A percentile compares a stretch with the other conserved stretches of the same genome.
These are phyloP conservation scores for Globisporangium spinosum DNA, from an alignment of 352 stramenopile species.

Conservation along the genomic window DNA sequence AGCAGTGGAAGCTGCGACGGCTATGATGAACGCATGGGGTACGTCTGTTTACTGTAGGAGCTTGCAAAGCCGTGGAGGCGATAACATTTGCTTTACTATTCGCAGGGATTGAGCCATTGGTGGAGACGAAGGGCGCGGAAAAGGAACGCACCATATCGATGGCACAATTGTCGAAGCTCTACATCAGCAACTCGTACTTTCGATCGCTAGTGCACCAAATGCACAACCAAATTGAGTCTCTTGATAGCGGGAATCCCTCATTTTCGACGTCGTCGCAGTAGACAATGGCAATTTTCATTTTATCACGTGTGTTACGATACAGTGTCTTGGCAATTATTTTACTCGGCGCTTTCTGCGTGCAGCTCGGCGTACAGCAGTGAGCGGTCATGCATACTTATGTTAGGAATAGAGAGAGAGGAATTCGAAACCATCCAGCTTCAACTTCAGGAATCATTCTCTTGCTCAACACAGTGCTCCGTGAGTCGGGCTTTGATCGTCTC, in stretches of 20 bases:
- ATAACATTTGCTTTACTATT: background rate
- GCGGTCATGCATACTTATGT: background rate
- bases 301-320: background rate
- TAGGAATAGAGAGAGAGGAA: background rate
- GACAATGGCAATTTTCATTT: background rate
- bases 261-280: background rate
- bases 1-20: constrained; percentile 27
- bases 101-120: constrained; percentile 39
- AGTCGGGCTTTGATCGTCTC: constrained; percentile 71
- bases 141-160: constrained; percentile 11
- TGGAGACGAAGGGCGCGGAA: constrained; percentile 24
- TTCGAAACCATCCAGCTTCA: background rate
- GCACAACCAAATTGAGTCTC: constrained; percentile 32
- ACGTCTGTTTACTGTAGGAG: background rate
- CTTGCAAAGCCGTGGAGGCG: background rate
- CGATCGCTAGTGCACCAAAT: constrained; percentile 34
- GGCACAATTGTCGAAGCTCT: constrained; percentile 26
- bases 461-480: constrained; percentile 44
- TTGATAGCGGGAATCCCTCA: background rate
- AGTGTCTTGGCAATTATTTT: background rate
- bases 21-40: constrained; percentile 51
- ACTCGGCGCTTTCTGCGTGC: background rate
- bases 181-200: constrained; percentile 31
- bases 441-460: constrained; percentile 44
- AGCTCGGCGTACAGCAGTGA: background rate